These are phyloP conservation scores for Thermochaetoides dissita DNA, from an alignment of 2,329 filamentous ascomycete species.

Conservation along the genomic window DNA sequence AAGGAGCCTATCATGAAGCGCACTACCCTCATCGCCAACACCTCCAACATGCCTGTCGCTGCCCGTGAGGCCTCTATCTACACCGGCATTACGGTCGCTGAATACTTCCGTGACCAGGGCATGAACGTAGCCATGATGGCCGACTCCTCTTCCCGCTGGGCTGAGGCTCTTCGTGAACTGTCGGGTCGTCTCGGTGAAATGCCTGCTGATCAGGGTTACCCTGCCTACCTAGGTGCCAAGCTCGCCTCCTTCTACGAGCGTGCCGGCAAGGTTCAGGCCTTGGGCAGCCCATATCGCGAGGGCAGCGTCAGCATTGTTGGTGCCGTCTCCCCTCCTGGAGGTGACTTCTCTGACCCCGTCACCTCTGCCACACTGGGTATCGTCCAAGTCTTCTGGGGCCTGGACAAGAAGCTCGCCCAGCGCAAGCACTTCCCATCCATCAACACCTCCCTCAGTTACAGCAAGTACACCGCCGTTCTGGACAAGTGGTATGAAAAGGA, in stretches of 20 bases:
- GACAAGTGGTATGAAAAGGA: conserved; percentile 93
- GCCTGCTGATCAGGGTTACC: conserved; percentile 99
- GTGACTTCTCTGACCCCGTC: conserved; percentile 98
- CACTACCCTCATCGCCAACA: conserved; percentile 95
- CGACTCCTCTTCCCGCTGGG: conserved; percentile 95
- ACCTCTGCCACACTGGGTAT: conserved; percentile 89
- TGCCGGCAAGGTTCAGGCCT: conserved; percentile 70
- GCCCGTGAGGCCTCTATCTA: conserved; percentile 98
- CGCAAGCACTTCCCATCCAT: conserved; percentile 98
- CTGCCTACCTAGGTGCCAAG: conserved; percentile 91
- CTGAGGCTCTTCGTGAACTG: conserved; percentile 94
- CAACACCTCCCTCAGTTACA: conserved; percentile 89
- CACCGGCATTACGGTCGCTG: conserved; percentile 84
- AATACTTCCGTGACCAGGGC: conserved; percentile 95
- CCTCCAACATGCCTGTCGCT: conserved; percentile 98
- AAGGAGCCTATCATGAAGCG: conserved; percentile 99
- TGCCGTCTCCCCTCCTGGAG: conserved; percentile 90
- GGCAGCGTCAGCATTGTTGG: conserved; percentile 97
- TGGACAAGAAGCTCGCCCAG: conserved; percentile 98
- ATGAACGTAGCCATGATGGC: conserved; percentile 99
- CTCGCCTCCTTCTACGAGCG: conserved; percentile 98
- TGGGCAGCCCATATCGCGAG: conserved; percentile 76
- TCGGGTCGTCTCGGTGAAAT: conserved; percentile 98
- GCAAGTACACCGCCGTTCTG: conserved; percentile 80
- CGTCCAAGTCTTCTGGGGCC: conserved; percentile 98